A percentile compares a stretch with the other conserved stretches of the same genome.
phyloP scores from a whole-genome alignment of 2,329 filamentous ascomycete genomes.

The Penicillium sp. region DNA sequence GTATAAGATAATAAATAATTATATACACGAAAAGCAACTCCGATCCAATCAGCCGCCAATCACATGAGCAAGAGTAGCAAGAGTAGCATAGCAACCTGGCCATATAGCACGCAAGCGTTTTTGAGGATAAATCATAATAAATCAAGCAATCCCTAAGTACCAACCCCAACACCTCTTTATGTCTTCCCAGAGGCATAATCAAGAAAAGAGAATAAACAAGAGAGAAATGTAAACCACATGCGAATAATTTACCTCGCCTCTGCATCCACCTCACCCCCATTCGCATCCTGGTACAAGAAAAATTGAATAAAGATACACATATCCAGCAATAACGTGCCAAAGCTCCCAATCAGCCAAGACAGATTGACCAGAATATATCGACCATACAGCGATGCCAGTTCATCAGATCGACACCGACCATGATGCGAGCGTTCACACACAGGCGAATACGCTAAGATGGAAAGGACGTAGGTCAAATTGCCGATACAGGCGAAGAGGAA shows the following conservation, averaged over 20 bases:
- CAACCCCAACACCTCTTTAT: no score
- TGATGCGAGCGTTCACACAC: no score
- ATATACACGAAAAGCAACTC: no score
- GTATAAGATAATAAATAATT: no score
- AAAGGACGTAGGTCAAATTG: conserved; percentile 89
- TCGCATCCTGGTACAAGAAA: conserved; percentile 62
- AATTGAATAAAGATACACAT: conserved; percentile 83
- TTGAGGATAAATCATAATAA: no score
- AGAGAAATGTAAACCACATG: background rate
- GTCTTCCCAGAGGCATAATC: no score
- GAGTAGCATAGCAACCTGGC: no score
- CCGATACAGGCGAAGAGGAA: conserved; percentile 94
- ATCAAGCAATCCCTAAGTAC: no score
- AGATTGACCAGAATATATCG: conserved; percentile 81
- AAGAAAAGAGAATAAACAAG: no score
- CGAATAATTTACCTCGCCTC: background rate
- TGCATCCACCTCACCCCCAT: conserved; percentile 16
- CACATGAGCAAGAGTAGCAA: no score
- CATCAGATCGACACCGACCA: conserved; percentile 48
- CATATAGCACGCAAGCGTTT: no score
- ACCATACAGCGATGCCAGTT: conserved; percentile 60
- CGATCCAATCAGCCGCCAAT: no score
- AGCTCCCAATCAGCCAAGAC: conserved; percentile 80
- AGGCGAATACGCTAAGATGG: conserved; percentile 82
- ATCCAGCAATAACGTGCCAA: conserved; percentile 78